Evolutionary conservation across 371 early-diverging fungal species (phyloP).

Genomic region (Zopfochytrium polystomum): DNA sequence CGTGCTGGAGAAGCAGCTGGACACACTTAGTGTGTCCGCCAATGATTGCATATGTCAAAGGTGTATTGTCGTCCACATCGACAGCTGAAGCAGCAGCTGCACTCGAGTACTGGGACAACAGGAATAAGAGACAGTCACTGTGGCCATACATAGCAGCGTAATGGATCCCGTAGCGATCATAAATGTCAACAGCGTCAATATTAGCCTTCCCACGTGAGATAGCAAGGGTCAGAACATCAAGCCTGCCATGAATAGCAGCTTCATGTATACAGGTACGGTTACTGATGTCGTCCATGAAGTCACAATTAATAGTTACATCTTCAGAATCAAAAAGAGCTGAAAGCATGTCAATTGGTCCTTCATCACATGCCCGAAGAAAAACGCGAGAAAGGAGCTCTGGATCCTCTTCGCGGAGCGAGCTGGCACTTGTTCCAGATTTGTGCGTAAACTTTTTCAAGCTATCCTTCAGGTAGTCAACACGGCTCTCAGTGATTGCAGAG

Average conservation of each 20-base stretch:
- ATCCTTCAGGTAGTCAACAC: no score
- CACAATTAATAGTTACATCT: constrained; percentile 63
- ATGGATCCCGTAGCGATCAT: constrained; percentile 85
- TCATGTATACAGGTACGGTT: constrained; percentile 87
- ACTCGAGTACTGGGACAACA: constrained; percentile 61
- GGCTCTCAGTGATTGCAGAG: no score
- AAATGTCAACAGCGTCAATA: constrained; percentile 73
- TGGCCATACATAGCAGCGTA: constrained; percentile 91
- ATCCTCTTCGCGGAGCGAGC: no score
- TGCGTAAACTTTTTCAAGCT: no score
- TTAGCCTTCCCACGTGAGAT: constrained; percentile 58
- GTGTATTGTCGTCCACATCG: constrained; percentile 87
- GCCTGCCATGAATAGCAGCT: constrained; percentile 74
- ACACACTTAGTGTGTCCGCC: constrained; percentile 76
- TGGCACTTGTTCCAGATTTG: no score
- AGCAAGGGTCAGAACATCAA: constrained; percentile 58
- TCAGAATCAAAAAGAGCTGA: constrained; percentile 62
- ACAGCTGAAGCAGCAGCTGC: constrained; percentile 55
- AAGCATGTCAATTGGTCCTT: constrained; percentile 52
- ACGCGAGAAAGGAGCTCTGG: constrained; percentile 65
- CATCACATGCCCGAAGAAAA: constrained; percentile 81
- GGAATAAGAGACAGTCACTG: constrained; percentile 61
- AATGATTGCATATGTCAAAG: constrained; percentile 81
- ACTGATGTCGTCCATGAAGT: constrained; percentile 86
- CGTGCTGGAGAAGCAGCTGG: constrained; percentile 63